Conservation (phyloP, 164 flowering plant species). For the Sedum album region DNA sequence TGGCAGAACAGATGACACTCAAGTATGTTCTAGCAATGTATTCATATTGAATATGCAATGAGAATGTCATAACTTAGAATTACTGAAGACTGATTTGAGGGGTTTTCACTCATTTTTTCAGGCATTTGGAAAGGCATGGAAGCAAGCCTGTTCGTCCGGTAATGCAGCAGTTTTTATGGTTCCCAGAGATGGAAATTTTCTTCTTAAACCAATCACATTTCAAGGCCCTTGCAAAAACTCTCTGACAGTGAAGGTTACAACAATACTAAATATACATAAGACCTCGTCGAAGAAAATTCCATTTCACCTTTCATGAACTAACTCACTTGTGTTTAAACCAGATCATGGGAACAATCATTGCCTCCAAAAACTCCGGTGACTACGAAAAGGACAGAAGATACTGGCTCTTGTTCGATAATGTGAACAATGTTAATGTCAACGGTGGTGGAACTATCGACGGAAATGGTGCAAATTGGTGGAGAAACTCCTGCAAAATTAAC, state of each 20-base stretch:
- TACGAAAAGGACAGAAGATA: no score
- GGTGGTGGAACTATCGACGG: no score
- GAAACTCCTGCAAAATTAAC: no score
- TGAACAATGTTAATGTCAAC: no score
- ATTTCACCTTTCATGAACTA: not conserved
- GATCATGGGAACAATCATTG: slow-evolving; percentile 63
- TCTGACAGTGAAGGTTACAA: slow-evolving; percentile 18
- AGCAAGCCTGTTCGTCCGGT: slow-evolving; percentile 40
- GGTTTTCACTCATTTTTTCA: slow-evolving; percentile 12
- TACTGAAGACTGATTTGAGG: not conserved
- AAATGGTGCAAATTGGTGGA: no score
- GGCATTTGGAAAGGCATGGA: slow-evolving; percentile 74
- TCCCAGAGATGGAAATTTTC: slow-evolving; percentile 41
- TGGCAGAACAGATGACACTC: slow-evolving; percentile 41
- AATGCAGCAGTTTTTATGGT: slow-evolving; percentile 36
- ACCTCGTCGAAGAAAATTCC: not conserved
- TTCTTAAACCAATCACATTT: slow-evolving; percentile 50
- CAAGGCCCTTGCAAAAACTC: slow-evolving; percentile 71
- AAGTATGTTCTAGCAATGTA: slow-evolving; percentile 19
- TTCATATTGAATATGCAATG: not conserved
- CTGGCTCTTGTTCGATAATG: no score
- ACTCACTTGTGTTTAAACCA: slow-evolving; percentile 12
- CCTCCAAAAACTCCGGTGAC: slow-evolving; percentile 42
- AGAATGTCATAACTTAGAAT: not conserved
- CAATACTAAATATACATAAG: not conserved